Conservation (phyloP, 805 yeast genomes). For the Candida ulmi region DNA sequence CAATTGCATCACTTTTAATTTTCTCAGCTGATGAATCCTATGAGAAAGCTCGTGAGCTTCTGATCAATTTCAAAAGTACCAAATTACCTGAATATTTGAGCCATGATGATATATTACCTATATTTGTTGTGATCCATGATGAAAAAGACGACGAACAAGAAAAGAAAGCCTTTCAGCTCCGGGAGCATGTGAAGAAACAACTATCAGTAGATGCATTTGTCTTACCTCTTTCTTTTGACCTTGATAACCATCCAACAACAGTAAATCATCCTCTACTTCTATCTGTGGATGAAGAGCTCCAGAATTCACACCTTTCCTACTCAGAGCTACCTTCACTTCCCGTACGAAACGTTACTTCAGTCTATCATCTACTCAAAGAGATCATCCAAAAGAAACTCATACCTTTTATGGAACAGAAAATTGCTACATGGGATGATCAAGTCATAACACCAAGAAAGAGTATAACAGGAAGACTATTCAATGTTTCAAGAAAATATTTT, state of each 20-base stretch:
- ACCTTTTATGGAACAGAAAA: slow-evolving; percentile 82
- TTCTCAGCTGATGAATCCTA: slow-evolving; percentile 50
- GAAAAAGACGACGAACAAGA: slow-evolving; percentile 38
- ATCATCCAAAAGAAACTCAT: slow-evolving; percentile 37
- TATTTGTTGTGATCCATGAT: slow-evolving; percentile 47
- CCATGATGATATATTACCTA: slow-evolving; percentile 52
- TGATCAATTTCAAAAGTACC: slow-evolving; percentile 46
- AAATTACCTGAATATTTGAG: slow-evolving; percentile 60
- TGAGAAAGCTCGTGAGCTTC: slow-evolving; percentile 50
- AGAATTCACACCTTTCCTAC: slow-evolving; percentile 12
- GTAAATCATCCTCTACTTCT: slow-evolving; percentile 28
- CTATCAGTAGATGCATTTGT: slow-evolving; percentile 28
- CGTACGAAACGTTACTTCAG: slow-evolving; percentile 7
- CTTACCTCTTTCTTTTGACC: slow-evolving; percentile 10
- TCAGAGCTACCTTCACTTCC: slow-evolving; percentile 10
- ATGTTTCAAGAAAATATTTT: slow-evolving; percentile 57
- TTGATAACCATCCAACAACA: slow-evolving; percentile 7
- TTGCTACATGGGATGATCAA: slow-evolving; percentile 82
- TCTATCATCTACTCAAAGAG: slow-evolving; percentile 19
- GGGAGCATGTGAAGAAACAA: slow-evolving; percentile 30
- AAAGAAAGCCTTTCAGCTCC: slow-evolving; percentile 33
- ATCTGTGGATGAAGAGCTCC: slow-evolving; percentile 43
- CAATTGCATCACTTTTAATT: slow-evolving; percentile 68
- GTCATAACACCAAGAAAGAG: slow-evolving; percentile 73
- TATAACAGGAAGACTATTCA: slow-evolving; percentile 65